Conservation (phyloP, 305 asterid species). For the Fraxinus paxiana region DNA sequence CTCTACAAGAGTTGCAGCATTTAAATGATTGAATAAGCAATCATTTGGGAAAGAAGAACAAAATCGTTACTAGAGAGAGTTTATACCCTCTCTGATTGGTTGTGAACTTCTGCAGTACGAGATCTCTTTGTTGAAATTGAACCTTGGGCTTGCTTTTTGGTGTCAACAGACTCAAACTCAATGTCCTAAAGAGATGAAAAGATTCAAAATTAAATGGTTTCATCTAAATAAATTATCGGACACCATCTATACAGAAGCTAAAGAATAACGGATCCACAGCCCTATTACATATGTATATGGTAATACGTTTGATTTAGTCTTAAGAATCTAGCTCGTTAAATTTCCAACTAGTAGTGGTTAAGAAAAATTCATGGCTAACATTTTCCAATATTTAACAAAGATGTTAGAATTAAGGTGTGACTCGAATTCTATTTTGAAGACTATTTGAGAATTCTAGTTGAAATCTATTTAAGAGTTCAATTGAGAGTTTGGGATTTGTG, state of each 20-base stretch:
- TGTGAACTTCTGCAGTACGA: constrained; percentile 60
- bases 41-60: neutral
- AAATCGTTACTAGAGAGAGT: neutral
- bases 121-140: constrained; percentile 40
- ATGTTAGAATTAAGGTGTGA: neutral
- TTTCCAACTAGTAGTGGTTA: neutral
- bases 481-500: neutral
- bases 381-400: neutral
- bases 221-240: neutral
- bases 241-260: neutral
- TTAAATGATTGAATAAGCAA: neutral
- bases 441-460: neutral
- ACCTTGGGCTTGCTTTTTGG: constrained; percentile 33
- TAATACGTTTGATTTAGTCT: neutral
- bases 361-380: neutral
- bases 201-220: neutral
- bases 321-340: neutral
- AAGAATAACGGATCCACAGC: neutral
- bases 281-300: neutral
- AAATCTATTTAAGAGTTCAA: neutral
- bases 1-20: constrained; percentile 33
- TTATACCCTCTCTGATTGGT: constrained; percentile 53
- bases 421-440: neutral
- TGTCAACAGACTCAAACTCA: constrained; percentile 34
- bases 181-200: constrained; percentile 26